Percentiles rank a stretch among this genome's conserved stretches.
Conservation (phyloP, 352 stramenopile genomes). For the Phytophthora pini region DNA sequence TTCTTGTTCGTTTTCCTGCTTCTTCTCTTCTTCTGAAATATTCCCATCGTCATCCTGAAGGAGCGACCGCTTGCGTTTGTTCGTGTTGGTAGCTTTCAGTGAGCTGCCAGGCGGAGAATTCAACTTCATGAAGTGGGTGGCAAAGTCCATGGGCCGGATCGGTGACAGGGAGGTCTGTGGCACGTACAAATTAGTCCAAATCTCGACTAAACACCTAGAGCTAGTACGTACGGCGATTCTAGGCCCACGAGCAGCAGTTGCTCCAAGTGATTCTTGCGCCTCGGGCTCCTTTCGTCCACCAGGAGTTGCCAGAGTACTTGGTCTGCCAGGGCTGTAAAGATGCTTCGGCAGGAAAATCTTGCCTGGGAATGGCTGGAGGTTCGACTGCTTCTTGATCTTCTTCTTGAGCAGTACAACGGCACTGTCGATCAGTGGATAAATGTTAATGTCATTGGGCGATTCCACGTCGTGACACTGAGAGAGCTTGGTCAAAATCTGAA, state of each 20-base stretch:
- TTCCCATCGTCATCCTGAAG: conserved; percentile 11
- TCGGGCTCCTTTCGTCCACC: conserved; percentile 34
- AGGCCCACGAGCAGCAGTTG: conserved; percentile 9
- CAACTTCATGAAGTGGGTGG: conserved; percentile 66
- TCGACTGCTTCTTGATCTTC: conserved; percentile 87
- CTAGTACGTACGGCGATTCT: conserved; percentile 58
- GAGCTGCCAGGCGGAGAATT: conserved; percentile 62
- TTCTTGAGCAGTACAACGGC: conserved; percentile 70
- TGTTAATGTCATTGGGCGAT: conserved; percentile 42
- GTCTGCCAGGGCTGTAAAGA: conserved; percentile 49
- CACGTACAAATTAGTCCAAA: conserved; percentile 13
- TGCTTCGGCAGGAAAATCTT: conserved; percentile 86
- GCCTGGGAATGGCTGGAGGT: conserved; percentile 83
- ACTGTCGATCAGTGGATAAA: conserved; percentile 75
- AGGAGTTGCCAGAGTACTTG: conserved; percentile 21
- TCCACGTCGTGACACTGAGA: conserved; percentile 73
- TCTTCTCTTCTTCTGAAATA: conserved; percentile 29
- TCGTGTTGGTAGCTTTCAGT: conserved; percentile 21
- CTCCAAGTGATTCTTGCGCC: conserved; percentile 27
- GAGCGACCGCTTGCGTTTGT: conserved; percentile 54
- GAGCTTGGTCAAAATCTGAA: conserved; percentile 84
- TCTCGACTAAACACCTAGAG: background rate
- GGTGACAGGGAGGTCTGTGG: conserved; percentile 71
- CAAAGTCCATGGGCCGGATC: conserved; percentile 68
- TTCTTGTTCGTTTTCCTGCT: conserved; percentile 9